Base-by-base conservation (phyloP, 257 asterid genomes). In the Misopates orontium region DNA sequence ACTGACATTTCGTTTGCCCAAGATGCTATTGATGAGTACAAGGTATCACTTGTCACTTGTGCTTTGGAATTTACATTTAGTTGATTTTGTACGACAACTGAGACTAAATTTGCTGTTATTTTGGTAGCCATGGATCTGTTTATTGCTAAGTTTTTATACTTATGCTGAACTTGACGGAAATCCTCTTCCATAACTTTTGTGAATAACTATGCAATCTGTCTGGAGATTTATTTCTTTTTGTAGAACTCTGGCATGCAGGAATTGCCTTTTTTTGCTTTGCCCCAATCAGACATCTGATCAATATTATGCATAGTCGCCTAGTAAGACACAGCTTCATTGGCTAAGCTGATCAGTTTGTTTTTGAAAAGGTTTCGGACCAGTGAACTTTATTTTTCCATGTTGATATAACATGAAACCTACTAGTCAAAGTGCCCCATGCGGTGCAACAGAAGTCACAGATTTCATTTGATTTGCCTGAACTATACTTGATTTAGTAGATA, bases 1-100 rank as follows among this genome's bases (percentile, higher is more conserved):
- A 76, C 62, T 41, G 94, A 86, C 80, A 90, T 94, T 80, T 70
- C 93, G 6, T 90, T 88, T 84, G 96, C 94, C 65, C 99, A 90
- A 71, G 96, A 94, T 83, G 88, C 96, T 49, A 90, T 94, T 51
- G 99, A 94, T 71, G 99, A 94, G 78, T 88, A 75, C 83, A 94
- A 90, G 98, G 99, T 90, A 79, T 64, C 56, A 54, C 53, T 42
- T 20, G 64, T 36, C 6, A 49, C 58, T 19, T 69, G 22, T 58
- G 39, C 53, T 76, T 51, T 65, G 31, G 67, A 49, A 8, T 36
- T 47, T 72, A 32, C 63, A 36, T 42, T 51, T 51, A 59, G 44
- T 49, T 61, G 53, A 64, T n/a, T 77, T 14, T 56, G 72, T 58
- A 32, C 60, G 36, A 62, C 56, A n/a, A n/a, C n/a, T n/a, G n/a